Conservation (phyloP, 257 asterid genomes). For the Solanum peruvianum region DNA sequence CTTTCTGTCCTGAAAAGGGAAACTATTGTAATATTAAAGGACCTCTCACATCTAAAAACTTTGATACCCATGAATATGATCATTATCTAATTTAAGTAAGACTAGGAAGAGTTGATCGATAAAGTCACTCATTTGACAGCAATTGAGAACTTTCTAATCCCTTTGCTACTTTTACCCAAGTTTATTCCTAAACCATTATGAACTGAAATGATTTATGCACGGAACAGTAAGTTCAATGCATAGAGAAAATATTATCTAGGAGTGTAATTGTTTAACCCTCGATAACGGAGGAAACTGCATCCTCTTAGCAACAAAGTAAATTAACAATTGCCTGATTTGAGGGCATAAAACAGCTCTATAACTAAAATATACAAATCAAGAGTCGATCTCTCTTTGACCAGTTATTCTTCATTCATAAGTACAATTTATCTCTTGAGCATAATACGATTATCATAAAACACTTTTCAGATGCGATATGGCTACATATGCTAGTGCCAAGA, state of each 20-base stretch:
- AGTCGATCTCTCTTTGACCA: background rate
- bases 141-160: background rate
- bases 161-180: background rate
- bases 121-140: background rate
- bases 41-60: background rate
- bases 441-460: background rate
- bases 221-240: background rate
- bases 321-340: background rate
- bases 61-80: no score
- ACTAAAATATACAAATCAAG: background rate
- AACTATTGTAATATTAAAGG: background rate
- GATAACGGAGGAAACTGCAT: background rate
- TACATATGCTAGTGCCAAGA: background rate
- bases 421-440: background rate
- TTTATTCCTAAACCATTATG: background rate
- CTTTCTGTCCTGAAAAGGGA: conserved; percentile 68
- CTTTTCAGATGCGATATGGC: background rate
- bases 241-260: background rate
- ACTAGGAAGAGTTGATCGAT: background rate
- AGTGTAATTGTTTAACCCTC: background rate
- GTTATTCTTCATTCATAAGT: background rate
- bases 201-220: background rate
- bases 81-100: background rate
- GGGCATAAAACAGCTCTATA: background rate
- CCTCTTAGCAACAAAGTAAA: background rate